Evolutionary conservation across 768 basidiomycete species (phyloP), one percentile per base, ranked within the genome.

Genomic region (Boletus eberwhitei): DNA sequence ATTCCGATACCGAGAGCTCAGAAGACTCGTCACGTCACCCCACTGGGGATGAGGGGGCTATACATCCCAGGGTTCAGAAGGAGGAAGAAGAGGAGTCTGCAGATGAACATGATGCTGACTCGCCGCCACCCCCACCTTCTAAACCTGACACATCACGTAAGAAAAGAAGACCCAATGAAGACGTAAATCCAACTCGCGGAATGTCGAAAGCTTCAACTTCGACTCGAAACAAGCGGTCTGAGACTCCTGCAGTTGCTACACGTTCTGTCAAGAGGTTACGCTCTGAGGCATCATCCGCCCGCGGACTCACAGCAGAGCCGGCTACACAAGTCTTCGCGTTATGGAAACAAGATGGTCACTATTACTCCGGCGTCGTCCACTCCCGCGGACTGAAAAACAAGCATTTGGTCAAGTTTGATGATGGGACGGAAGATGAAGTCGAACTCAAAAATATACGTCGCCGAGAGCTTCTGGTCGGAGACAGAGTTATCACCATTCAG

Each of bases 301-400:
- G 61, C 36, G 57, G 51, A 19, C 38, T 48, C 32, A 34, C 58
- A 16, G 41, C 36, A 31, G 61, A 63, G 37, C 52, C 58, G 7
- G 73, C 79, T 21, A 86, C 84, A 13, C 80, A 81, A 6, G 85
- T 90, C n/a, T 84, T 87, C 60, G 88, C 86, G 9, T 64, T 85
- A 12, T 89, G 87, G 87, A 80, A 74, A 57, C 69, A 72, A 42
- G 82, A 83, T 46, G 78, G 77, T 4, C 76, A 77, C 59, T 92
- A 77, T 70, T 87, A 84, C 64, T 69, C 82, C 17, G 90, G 88
- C 16, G 74, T 69, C 35, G 76, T 88, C 26, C 64, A 82, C 50
- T 72, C 74, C 17, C 54, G 57, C 58, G 66, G 48, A 52, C 61
- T 43, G 24, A 64, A 64, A 26, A 64, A 62, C 32, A 66, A 58